Base-by-base conservation (phyloP, 2,329 filamentous ascomycete genomes). In the Fusarium anguioides region DNA sequence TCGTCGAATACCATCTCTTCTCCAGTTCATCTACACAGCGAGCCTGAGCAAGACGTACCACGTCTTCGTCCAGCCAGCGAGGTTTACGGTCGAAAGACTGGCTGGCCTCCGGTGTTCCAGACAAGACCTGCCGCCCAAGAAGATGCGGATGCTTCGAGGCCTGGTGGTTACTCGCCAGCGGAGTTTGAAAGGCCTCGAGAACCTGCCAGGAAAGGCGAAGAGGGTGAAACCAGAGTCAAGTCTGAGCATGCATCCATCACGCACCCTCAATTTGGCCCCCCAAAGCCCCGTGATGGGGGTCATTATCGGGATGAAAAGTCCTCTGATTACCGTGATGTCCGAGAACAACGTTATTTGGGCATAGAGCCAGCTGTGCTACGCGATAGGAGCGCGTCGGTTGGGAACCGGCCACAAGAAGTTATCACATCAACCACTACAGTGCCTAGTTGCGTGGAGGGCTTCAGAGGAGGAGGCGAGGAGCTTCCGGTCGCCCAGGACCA, bases 31-130 rank as follows among this genome's bases (percentile, higher is more conserved):
- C 42, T 41, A 37, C 44, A 61, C 33, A 48, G 27, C 18, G 37
- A 49, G 31, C 42, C 39, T 45, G 40, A 36, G 24, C 52, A 36
- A 35, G 56, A 69, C 21, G 48, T 65, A 35, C 74, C 74, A 15
- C 48, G 42, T 46, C 67, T 77, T 35, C 63, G 66, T 36, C 72
- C 75, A 26, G 73, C 75, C 10, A 73, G 72, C 33, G 67, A 67
- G 44, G 71, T 76, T n/a, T 77, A 77, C 71, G 54, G 41, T 66
- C 76, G 49, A 74, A 76, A 45, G 42, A 66, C 39, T 12, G 17
- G 20, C 26, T 40, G 26, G 23, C 36, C 21, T 39, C 23, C 37
- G 24, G 26, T 33, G 31, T 23, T 36, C 31, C 50, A 60, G 35
- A 37, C 29, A 20, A 51, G 35, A 15, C 37, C 52, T 52, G 24